These are phyloP conservation scores for Dimocarpus longan DNA, from an alignment of 345 rosid species.

Conservation along the genomic window DNA sequence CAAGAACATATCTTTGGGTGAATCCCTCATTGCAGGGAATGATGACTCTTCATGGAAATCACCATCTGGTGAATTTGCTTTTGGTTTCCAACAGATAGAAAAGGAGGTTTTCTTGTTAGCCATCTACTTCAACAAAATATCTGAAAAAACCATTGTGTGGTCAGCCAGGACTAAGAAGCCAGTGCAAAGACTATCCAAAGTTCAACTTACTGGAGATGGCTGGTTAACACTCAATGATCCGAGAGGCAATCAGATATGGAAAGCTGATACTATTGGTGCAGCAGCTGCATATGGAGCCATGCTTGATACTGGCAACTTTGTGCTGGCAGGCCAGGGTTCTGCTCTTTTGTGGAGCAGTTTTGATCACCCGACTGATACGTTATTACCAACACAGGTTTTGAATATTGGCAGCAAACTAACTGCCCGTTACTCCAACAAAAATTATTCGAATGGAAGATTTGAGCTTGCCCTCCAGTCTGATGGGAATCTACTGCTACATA, in stretches of 20 bases:
- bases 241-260: conserved; percentile 36
- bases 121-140: conserved; percentile 45
- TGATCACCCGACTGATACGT: conserved; percentile 52
- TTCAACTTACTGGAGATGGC: conserved; percentile 37
- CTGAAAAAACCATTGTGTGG: conserved; percentile 51
- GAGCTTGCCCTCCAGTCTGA: conserved; percentile 29
- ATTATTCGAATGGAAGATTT: conserved; percentile 43
- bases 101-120: conserved; percentile 33
- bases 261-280: conserved; percentile 3
- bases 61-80: conserved; percentile 52
- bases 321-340: conserved; percentile 21
- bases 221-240: conserved; percentile 40
- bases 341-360: conserved; percentile 51
- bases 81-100: conserved; percentile 42
- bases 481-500: conserved; percentile 39
- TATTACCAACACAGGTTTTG: conserved; percentile 51
- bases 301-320: conserved; percentile 62
- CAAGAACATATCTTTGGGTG: conserved; percentile 28
- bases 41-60: conserved; percentile 38
- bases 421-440: conserved; percentile 31
- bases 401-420: conserved; percentile 15
- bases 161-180: conserved; percentile 41
- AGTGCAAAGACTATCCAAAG: conserved; percentile 40
- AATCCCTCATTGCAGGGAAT: conserved; percentile 30
- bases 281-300: conserved; percentile 43